Conservation (phyloP, 768 basidiomycete species). For the Termitomyces sp. region DNA sequence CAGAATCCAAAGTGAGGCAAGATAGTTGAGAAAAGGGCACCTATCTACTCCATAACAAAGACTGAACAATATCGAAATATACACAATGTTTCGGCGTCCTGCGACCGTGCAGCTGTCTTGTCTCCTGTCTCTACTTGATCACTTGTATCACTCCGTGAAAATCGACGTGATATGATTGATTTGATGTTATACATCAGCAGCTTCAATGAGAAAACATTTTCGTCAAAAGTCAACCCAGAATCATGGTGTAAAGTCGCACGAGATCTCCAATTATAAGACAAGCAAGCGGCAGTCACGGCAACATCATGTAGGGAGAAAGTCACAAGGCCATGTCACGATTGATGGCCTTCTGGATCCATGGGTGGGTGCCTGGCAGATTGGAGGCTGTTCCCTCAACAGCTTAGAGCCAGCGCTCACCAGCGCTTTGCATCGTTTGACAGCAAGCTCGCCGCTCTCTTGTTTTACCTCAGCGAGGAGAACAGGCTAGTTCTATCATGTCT, state of each 20-base stretch:
- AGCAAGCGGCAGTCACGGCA: neutral
- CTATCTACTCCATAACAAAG: neutral
- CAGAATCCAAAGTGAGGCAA: neutral
- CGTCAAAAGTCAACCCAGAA: neutral
- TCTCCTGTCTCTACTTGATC: neutral
- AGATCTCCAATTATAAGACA: neutral
- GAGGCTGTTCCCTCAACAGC: slow-evolving; percentile 11
- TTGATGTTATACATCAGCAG: neutral
- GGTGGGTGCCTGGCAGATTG: neutral
- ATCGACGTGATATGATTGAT: neutral
- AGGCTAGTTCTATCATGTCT: slow-evolving; percentile 13
- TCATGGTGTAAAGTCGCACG: neutral
- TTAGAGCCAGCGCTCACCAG: slow-evolving; percentile 7
- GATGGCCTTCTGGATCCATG: neutral
- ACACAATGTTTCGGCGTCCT: neutral
- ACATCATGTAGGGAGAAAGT: neutral
- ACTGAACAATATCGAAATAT: neutral
- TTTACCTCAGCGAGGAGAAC: slow-evolving; percentile 13
- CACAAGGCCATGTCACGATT: slow-evolving; percentile 1
- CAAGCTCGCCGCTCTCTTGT: slow-evolving; percentile 1
- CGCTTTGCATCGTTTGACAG: neutral
- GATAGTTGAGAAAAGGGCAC: neutral
- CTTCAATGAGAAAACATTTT: neutral
- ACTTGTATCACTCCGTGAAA: neutral
- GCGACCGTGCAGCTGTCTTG: neutral